Evolutionary conservation across 495 filamentous ascomycete species (phyloP).

Genomic region (Penicillium canescens): DNA sequence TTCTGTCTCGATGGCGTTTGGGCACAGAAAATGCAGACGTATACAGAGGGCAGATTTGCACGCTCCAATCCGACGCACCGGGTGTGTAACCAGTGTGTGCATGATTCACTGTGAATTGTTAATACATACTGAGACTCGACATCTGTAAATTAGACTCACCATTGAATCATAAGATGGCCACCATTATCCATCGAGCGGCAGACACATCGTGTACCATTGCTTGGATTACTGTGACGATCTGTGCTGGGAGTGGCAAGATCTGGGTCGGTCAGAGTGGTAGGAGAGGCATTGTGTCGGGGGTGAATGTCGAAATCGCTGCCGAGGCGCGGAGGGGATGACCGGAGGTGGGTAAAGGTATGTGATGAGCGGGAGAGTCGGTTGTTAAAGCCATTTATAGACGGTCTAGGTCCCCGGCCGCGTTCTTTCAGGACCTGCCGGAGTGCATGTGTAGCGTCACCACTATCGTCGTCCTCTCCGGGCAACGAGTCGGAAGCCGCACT

Average conservation of each 20-base stretch:
- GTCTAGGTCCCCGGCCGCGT: conserved; percentile 51
- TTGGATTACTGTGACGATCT: conserved; percentile 54
- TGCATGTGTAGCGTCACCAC: conserved; percentile 60
- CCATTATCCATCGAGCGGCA: conserved; percentile 68
- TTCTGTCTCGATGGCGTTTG: conserved; percentile 71
- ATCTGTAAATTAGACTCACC: conserved; percentile 49
- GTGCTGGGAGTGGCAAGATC: conserved; percentile 67
- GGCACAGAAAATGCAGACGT: conserved; percentile 79
- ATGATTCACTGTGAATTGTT: conserved; percentile 66
- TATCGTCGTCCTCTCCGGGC: conserved; percentile 48
- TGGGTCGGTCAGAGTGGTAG: conserved; percentile 67
- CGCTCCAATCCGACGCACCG: conserved; percentile 72
- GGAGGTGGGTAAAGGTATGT: conserved; percentile 39
- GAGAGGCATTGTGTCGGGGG: conserved; percentile 54
- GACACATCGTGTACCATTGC: conserved; percentile 68
- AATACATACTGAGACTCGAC: conserved; percentile 8
- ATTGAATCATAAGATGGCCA: conserved; percentile 79
- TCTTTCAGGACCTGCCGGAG: conserved; percentile 72
- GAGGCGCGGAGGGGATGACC: conserved; percentile 47
- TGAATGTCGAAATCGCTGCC: conserved; percentile 40
- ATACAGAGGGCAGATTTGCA: conserved; percentile 66
- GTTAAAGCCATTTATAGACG: conserved; percentile 35
- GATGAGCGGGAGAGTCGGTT: conserved; percentile 30
- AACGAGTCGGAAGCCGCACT: conserved; percentile 57
- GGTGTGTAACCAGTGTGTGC: conserved; percentile 81